Conservation (phyloP, 208 protist species). For the Trypanosoma rangeli region DNA sequence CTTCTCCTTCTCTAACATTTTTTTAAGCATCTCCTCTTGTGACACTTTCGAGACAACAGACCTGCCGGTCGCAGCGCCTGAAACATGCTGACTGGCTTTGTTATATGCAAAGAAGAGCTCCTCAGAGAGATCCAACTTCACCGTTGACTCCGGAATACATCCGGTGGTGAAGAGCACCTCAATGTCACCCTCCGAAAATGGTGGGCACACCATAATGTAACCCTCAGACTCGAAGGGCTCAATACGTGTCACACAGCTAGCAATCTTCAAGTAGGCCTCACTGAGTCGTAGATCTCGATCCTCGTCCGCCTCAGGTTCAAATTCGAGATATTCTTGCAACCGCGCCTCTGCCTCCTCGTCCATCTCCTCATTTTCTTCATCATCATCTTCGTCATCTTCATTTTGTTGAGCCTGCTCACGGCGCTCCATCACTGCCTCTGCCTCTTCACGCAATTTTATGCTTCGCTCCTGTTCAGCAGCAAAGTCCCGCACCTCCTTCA, state of each 20-base stretch:
- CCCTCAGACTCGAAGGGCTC: slow-evolving; percentile 86
- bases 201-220: slow-evolving; percentile 85
- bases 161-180: slow-evolving; percentile 69
- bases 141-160: slow-evolving; percentile 71
- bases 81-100: background rate
- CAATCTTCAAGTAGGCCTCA: slow-evolving; percentile 83
- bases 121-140: slow-evolving; percentile 57
- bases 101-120: slow-evolving; percentile 50
- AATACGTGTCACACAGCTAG: slow-evolving; percentile 77
- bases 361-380: slow-evolving; percentile 45
- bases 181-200: slow-evolving; percentile 75
- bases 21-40: slow-evolving; percentile 14
- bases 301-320: slow-evolving; percentile 86
- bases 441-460: slow-evolving; percentile 55
- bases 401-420: slow-evolving; percentile 43
- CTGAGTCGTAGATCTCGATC: slow-evolving; percentile 73
- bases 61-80: background rate
- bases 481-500: slow-evolving; percentile 61
- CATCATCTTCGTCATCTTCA: slow-evolving; percentile 44
- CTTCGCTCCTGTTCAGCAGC: slow-evolving; percentile 53
- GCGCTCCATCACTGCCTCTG: slow-evolving; percentile 54
- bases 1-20: slow-evolving; percentile 18
- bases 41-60: slow-evolving; percentile 3
- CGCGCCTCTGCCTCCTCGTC: slow-evolving; percentile 73
- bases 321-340: slow-evolving; percentile 69